phyloP scores from a whole-genome alignment of 2,329 filamentous ascomycete genomes.

The Macrophomina tecta region DNA sequence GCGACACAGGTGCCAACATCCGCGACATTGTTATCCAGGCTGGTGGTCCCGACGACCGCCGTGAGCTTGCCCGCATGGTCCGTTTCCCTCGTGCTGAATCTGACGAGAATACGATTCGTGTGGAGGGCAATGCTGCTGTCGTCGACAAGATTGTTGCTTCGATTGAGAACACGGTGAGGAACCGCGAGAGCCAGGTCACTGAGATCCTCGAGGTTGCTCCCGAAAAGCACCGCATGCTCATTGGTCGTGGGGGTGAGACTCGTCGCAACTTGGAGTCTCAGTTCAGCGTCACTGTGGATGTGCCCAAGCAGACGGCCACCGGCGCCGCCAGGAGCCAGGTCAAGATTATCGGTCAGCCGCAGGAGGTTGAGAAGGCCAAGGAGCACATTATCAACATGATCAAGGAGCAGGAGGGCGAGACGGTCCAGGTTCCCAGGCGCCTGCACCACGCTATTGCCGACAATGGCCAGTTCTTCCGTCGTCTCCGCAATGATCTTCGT shows the following conservation, averaged over 20 bases:
- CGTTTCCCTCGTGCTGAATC: constrained; percentile 92
- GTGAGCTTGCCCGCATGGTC: constrained; percentile 84
- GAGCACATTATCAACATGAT: constrained; percentile 78
- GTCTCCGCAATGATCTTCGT: constrained; percentile 81
- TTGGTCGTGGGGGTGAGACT: constrained; percentile 88
- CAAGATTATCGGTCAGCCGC: constrained; percentile 80
- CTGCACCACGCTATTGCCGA: constrained; percentile 86
- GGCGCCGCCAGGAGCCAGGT: constrained; percentile 83
- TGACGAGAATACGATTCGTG: constrained; percentile 80
- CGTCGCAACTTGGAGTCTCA: constrained; percentile 84
- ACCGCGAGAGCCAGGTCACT: constrained; percentile 82
- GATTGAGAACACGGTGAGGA: constrained; percentile 80
- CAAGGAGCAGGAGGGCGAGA: constrained; percentile 88
- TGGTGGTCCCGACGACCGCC: constrained; percentile 85
- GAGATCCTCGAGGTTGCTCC: constrained; percentile 81
- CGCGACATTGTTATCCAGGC: constrained; percentile 85
- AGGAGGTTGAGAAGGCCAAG: constrained; percentile 84
- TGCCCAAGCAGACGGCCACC: constrained; percentile 74
- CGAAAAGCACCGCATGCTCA: constrained; percentile 88
- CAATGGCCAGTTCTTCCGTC: constrained; percentile 92
- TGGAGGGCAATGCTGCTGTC: constrained; percentile 82
- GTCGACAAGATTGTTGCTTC: constrained; percentile 87
- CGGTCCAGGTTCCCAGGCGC: constrained; percentile 79
- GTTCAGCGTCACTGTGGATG: constrained; percentile 86
- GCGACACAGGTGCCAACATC: constrained; percentile 74